Percentiles rank a stretch among this genome's conserved stretches.
Evolutionary conservation across 441 rosid species (phyloP).

Genomic region (Croton setiger): DNA sequence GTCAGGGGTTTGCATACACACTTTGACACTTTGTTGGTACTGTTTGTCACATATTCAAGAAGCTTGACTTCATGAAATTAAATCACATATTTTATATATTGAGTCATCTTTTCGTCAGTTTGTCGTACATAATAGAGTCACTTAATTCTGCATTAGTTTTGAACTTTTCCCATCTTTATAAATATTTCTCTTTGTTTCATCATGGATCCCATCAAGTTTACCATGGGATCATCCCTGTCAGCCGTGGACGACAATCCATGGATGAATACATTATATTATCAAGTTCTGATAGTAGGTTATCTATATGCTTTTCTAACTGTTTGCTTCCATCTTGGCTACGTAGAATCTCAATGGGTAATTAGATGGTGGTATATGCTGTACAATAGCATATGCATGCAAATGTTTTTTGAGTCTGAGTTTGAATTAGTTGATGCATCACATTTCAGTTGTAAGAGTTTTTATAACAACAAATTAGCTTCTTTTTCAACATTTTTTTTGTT

Average conservation of each 20-base stretch:
- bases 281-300: not conserved
- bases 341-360: slow-evolving; percentile 5
- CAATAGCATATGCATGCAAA: not conserved
- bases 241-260: not conserved
- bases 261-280: not conserved
- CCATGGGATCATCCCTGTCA: not conserved
- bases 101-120: not conserved
- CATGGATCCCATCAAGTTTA: not conserved
- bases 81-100: not conserved
- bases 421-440: not conserved
- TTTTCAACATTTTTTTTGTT: slow-evolving; percentile 2
- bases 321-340: not conserved
- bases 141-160: not conserved
- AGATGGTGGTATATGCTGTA: not conserved
- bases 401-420: not conserved
- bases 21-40: not conserved
- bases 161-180: not conserved
- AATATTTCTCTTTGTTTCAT: not conserved
- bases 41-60: not conserved
- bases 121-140: not conserved
- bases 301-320: not conserved
- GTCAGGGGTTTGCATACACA: not conserved
- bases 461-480: slow-evolving; percentile 1
- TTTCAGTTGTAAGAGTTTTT: not conserved
- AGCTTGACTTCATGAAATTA: not conserved